Conservation (phyloP, 1,284 basidiomycete species). For the Moesziomyces sp. region DNA sequence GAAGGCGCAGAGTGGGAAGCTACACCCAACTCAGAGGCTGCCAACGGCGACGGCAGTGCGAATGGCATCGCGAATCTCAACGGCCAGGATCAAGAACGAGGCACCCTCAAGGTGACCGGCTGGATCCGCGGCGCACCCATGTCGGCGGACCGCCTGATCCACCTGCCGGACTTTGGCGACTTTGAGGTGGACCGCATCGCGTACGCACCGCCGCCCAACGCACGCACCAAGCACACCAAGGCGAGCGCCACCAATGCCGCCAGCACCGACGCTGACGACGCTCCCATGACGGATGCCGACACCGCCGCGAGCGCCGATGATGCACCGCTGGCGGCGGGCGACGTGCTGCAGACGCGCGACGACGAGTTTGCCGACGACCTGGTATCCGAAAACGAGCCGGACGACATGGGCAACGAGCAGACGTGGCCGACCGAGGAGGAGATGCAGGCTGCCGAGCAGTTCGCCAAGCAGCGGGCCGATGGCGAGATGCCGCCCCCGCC, state of each 20-base stretch:
- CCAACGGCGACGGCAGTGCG: constrained; percentile 70
- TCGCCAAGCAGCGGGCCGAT: constrained; percentile 27
- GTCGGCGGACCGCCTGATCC: constrained; percentile 85
- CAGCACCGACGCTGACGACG: constrained; percentile 15
- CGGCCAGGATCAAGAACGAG: constrained; percentile 59
- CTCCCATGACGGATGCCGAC: constrained; percentile 15
- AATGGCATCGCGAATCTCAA: constrained; percentile 47
- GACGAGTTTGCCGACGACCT: constrained; percentile 84
- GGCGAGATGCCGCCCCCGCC: constrained; percentile 59
- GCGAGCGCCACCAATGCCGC: constrained; percentile 28
- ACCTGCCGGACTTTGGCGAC: constrained; percentile 89
- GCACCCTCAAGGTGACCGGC: constrained; percentile 80
- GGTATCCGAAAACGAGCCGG: constrained; percentile 85
- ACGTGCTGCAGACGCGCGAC: constrained; percentile 73
- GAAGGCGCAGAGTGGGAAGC: constrained; percentile 71
- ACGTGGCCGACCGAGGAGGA: constrained; percentile 99
- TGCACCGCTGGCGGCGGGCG: constrained; percentile 67
- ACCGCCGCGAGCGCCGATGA: constrained; percentile 55
- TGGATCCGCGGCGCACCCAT: constrained; percentile 82
- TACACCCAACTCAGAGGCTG: constrained; percentile 59
- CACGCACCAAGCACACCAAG: constrained; percentile 33
- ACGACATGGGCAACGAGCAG: constrained; percentile 91
- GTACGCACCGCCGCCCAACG: constrained; percentile 48
- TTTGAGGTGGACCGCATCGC: constrained; percentile 82
- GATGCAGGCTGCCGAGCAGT: constrained; percentile 72